A percentile compares a stretch with the other conserved stretches of the same genome.
phyloP scores from a whole-genome alignment of 208 protist genomes.

The Trypanosomatidae sp. region DNA sequence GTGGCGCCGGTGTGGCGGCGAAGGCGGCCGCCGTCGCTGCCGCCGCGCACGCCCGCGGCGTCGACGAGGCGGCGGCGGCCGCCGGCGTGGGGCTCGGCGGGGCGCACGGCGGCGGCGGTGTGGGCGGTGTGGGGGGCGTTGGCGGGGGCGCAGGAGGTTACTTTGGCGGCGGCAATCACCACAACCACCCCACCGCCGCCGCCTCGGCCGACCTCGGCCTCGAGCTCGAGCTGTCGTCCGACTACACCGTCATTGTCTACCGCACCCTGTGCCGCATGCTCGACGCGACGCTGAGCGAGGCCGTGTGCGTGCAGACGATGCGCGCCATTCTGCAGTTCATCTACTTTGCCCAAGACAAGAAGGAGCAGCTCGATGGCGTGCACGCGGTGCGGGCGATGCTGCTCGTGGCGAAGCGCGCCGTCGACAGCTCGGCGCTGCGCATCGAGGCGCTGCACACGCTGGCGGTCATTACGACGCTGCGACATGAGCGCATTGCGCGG shows the following conservation, averaged over 20 bases:
- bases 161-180: too few species aligned
- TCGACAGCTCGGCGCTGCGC: slow-evolving; percentile 60
- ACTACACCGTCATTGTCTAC: slow-evolving; percentile 88
- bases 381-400: slow-evolving; percentile 74
- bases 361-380: slow-evolving; percentile 67
- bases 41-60: too few species aligned
- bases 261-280: slow-evolving; percentile 79
- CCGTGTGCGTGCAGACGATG: slow-evolving; percentile 70
- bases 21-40: too few species aligned
- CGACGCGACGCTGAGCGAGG: slow-evolving; percentile 67
- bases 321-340: slow-evolving; percentile 80
- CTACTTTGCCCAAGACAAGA: slow-evolving; percentile 61
- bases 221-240: slow-evolving; percentile 82
- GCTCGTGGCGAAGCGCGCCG: slow-evolving; percentile 57
- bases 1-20: background rate
- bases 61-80: too few species aligned
- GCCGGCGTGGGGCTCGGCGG: too few species aligned
- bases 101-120: too few species aligned
- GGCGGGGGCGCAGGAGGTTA: too few species aligned
- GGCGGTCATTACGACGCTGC: slow-evolving; percentile 61
- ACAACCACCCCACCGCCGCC: slow-evolving; percentile 55
- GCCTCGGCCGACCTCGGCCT: slow-evolving; percentile 61
- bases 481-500: slow-evolving; percentile 73
- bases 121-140: too few species aligned
- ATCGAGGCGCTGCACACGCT: slow-evolving; percentile 81